These are phyloP conservation scores for Tolypocladium guangdongense DNA, from an alignment of 2,329 filamentous ascomycete genomes.

Conservation along the genomic window DNA sequence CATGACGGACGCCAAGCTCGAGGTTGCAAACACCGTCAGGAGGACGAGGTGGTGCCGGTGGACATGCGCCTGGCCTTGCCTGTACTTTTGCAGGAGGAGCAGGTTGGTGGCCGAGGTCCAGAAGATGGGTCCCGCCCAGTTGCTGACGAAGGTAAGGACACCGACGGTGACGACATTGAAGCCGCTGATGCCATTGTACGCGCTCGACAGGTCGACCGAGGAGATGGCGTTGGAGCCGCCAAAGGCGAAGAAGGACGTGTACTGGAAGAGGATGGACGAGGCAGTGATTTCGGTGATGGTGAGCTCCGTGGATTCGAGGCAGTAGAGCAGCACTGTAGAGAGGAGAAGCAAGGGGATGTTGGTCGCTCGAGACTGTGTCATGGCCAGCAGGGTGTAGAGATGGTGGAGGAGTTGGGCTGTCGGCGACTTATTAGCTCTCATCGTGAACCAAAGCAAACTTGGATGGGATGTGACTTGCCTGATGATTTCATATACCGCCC, in stretches of 20 bases:
- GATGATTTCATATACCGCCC: conserved; percentile 14
- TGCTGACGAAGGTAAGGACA: conserved; percentile 71
- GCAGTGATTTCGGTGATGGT: conserved; percentile 50
- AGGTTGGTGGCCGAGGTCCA: conserved; percentile 62
- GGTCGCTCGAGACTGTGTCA: conserved; percentile 76
- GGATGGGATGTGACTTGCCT: conserved; percentile 10
- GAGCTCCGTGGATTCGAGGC: conserved; percentile 36
- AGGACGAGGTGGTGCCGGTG: conserved; percentile 45
- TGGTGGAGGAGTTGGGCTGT: conserved; percentile 50
- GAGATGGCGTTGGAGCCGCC: conserved; percentile 93
- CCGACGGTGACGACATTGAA: conserved; percentile 80
- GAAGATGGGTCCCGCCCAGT: conserved; percentile 87
- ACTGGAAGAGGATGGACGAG: conserved; percentile 65
- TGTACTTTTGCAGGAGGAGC: conserved; percentile 35
- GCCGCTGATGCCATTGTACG: conserved; percentile 79
- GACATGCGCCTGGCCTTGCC: conserved; percentile 15
- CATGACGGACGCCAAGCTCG: conserved; percentile 67
- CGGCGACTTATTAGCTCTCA: not conserved
- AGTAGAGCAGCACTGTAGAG: conserved; percentile 49
- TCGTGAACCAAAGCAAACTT: not conserved
- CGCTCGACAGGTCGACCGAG: conserved; percentile 85
- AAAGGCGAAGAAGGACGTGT: conserved; percentile 77
- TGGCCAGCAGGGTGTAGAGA: conserved; percentile 64
- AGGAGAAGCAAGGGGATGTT: conserved; percentile 81
- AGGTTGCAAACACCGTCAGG: conserved; percentile 60